Evolutionary conservation across 2,329 filamentous ascomycete genomes (phyloP), one percentile per base, ranked within the genome.

Genomic region (Fusarium coicis): DNA sequence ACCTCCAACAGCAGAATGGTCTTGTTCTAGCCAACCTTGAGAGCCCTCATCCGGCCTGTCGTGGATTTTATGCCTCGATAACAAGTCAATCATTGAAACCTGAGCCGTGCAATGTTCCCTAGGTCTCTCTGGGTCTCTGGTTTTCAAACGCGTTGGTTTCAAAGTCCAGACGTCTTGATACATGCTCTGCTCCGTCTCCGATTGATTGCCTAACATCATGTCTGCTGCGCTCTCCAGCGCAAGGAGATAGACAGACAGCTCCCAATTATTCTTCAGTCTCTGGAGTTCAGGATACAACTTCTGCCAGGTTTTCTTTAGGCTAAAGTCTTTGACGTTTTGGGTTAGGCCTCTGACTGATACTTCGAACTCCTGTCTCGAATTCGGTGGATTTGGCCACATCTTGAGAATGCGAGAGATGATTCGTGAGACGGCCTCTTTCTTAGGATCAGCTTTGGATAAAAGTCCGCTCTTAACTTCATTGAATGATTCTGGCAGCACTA

Each of bases 191-290:
- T 65, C 23, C 1, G 1, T 19, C 9, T 7, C 12, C 2, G 49
- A 53, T 19, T 54, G 19, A 9, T 18, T 21, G 28, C 1, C 37
- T 12, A 10, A 4, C 40, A 32, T 11, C 21, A 21, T 5, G 21
- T 42, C 34, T 34, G 30, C 36, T 10, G n/a, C 30, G 5, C 10
- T 34, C 30, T 57, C 43, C 34, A 62, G 18, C 1, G 42, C 7
- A 28, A 14, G 32, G 4, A 70, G 49, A 60, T 68, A 69, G 2
- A 14, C 47, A 4, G 65, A 70, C 0, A 70, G 39, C 21, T 65
- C 65, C n/a, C 57, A 42, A 32, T 70, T 68, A 21, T 1, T 0
- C 28, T 39, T 53, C 1, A 70, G 14, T 30, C 67, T 57, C 40
- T 12, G 28, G 10, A 70, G 49, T 21, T 70, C 64, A 1, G 65